A percentile compares a stretch with the other conserved stretches of the same genome.
These are phyloP conservation scores for Plasmodium inui DNA, from an alignment of 169 alveolate genomes.

Conservation along the genomic window DNA sequence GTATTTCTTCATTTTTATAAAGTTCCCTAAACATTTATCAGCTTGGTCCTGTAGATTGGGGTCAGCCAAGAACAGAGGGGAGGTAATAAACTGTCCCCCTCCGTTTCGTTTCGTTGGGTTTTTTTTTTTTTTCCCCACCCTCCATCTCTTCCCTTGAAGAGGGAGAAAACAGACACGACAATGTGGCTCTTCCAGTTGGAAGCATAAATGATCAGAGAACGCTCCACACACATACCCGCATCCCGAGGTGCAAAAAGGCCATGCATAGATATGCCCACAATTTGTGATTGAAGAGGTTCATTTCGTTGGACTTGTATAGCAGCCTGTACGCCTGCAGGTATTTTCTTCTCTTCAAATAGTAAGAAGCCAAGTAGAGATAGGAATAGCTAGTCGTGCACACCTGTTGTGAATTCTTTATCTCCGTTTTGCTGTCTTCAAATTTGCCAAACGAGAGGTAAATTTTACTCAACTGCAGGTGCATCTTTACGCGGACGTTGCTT, in stretches of 20 bases:
- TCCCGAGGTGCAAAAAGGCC: constrained; percentile 23
- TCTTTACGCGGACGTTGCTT: constrained; percentile 9
- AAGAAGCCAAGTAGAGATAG: constrained; percentile 15
- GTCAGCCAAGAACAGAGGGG: background rate
- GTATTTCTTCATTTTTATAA: constrained; percentile 48
- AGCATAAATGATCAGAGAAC: background rate
- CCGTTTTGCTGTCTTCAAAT: constrained; percentile 13
- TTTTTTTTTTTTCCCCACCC: background rate
- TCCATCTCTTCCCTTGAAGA: background rate
- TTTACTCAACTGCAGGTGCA: constrained; percentile 36
- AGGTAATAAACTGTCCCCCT: background rate
- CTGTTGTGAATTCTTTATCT: constrained; percentile 29
- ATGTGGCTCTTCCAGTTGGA: background rate
- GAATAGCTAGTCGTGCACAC: constrained; percentile 48
- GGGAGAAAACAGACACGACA: background rate
- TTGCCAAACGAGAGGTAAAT: constrained; percentile 7
- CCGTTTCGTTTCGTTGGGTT: background rate
- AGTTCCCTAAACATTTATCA: constrained; percentile 55
- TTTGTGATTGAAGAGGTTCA: constrained; percentile 25
- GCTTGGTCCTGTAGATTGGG: constrained; percentile 25
- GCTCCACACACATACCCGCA: constrained; percentile 9
- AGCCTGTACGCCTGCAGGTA: constrained; percentile 30
- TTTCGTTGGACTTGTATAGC: constrained; percentile 51
- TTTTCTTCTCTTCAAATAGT: constrained; percentile 45
- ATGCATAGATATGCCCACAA: constrained; percentile 47